Evolutionary conservation across 495 filamentous ascomycete genomes (phyloP).

Genomic region (Xanthoparmelia taractica): DNA sequence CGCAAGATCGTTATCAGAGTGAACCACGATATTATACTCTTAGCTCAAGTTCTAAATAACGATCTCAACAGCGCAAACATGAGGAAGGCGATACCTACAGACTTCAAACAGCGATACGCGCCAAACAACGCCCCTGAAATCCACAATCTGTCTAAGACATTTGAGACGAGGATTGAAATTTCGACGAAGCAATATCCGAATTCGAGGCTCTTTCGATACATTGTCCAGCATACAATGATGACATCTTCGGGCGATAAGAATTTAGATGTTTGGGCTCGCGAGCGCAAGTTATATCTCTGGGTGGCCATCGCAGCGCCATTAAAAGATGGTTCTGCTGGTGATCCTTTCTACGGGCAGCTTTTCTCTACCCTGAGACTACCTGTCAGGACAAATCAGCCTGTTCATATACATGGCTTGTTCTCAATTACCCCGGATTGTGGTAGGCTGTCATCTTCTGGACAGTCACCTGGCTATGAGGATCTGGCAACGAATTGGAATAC

Average conservation of each 20-base stretch:
- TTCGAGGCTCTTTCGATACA: conserved; percentile 10
- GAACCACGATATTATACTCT: conserved; percentile 22
- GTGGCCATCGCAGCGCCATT: conserved; percentile 36
- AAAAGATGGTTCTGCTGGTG: neutral
- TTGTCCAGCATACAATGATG: conserved; percentile 31
- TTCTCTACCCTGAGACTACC: conserved; percentile 38
- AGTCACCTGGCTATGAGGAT: conserved; percentile 27
- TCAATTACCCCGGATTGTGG: conserved; percentile 35
- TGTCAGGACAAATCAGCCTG: conserved; percentile 33
- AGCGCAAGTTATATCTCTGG: conserved; percentile 36
- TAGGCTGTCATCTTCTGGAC: conserved; percentile 28
- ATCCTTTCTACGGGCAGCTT: conserved; percentile 25
- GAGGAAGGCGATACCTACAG: conserved; percentile 5
- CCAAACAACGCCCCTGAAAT: neutral
- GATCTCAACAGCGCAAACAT: neutral
- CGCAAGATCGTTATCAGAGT: conserved; percentile 28
- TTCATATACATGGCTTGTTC: conserved; percentile 39
- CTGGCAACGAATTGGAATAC: conserved; percentile 32
- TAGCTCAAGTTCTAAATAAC: conserved; percentile 19
- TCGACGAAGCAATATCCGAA: conserved; percentile 2
- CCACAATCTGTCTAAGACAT: conserved; percentile 19
- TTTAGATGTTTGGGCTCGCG: conserved; percentile 31
- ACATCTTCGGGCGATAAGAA: conserved; percentile 17
- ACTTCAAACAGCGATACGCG: conserved; percentile 17
- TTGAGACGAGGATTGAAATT: conserved; percentile 18